Percentiles rank a stretch among this genome's conserved stretches.
Evolutionary conservation across 495 filamentous ascomycete species (phyloP).

Genomic region (Staphylotrichum longicolle): DNA sequence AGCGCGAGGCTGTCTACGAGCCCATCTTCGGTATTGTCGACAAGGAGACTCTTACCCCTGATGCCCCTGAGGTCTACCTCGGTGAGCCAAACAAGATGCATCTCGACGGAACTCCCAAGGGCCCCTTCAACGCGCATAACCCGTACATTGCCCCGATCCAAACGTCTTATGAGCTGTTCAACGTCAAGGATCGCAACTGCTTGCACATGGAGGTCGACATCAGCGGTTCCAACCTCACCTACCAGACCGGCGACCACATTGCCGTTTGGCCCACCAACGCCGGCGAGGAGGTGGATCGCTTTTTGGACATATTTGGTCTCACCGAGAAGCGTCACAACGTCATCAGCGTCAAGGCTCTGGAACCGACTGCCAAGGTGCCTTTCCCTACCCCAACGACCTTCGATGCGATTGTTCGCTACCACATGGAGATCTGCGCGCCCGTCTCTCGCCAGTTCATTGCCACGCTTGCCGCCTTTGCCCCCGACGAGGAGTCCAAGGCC

Average conservation of each 20-base stretch:
- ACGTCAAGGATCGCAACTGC: slow-evolving; percentile 89
- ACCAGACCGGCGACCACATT: slow-evolving; percentile 96
- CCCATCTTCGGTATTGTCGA: slow-evolving; percentile 83
- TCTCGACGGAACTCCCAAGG: slow-evolving; percentile 78
- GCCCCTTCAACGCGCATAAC: slow-evolving; percentile 95
- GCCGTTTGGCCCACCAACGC: slow-evolving; percentile 97
- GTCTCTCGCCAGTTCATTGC: slow-evolving; percentile 95
- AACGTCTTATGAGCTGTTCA: slow-evolving; percentile 88
- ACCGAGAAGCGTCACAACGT: slow-evolving; percentile 74
- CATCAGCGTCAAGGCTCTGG: slow-evolving; percentile 85
- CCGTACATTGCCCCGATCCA: slow-evolving; percentile 93
- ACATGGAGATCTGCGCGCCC: slow-evolving; percentile 93
- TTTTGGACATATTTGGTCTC: slow-evolving; percentile 76
- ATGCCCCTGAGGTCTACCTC: slow-evolving; percentile 86
- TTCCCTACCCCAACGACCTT: slow-evolving; percentile 97
- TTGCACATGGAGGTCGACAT: slow-evolving; percentile 96
- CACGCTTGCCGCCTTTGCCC: slow-evolving; percentile 83
- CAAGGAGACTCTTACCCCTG: slow-evolving; percentile 66
- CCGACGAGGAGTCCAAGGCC: slow-evolving; percentile 75
- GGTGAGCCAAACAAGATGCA: slow-evolving; percentile 97
- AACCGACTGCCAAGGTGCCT: slow-evolving; percentile 94
- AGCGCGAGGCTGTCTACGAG: slow-evolving; percentile 95
- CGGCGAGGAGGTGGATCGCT: slow-evolving; percentile 86
- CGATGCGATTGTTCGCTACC: slow-evolving; percentile 90
- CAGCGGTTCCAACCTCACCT: slow-evolving; percentile 77